A percentile compares a stretch with the other conserved stretches of the same genome.
Evolutionary conservation across 345 rosid species (phyloP).

Genomic region (Raphanus sativus): DNA sequence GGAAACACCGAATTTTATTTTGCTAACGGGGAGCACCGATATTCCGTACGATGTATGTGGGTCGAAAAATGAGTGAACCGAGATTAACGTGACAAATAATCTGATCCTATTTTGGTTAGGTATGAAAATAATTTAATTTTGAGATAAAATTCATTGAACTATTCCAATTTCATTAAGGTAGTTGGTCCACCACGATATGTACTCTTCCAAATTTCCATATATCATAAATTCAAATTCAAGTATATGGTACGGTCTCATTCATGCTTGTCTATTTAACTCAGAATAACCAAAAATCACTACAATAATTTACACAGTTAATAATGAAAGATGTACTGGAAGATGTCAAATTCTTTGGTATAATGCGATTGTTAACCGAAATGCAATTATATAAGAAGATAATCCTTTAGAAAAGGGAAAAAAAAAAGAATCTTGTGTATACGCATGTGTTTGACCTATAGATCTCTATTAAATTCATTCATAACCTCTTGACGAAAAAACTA

Average conservation of each 20-base stretch:
- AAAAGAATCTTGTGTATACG: not conserved
- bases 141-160: slow-evolving; percentile 1
- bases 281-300: not conserved
- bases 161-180: not conserved
- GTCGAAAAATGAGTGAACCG: slow-evolving; percentile 28
- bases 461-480: not conserved
- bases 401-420: not conserved
- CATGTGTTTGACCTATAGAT: slow-evolving; percentile 15
- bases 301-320: not conserved
- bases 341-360: not conserved
- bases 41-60: slow-evolving; percentile 13
- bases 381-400: not conserved
- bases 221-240: not conserved
- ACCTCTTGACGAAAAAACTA: not conserved
- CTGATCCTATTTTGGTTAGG: slow-evolving; percentile 17
- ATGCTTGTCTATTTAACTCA: not conserved
- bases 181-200: slow-evolving; percentile 34
- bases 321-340: not conserved
- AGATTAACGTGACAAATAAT: slow-evolving; percentile 13
- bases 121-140: not conserved
- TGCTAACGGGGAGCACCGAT: not conserved
- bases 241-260: not conserved
- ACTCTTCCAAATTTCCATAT: slow-evolving; percentile 2
- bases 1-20: not conserved
- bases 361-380: not conserved